phyloP scores from a whole-genome alignment of 257 asterid species.

The Fraxinus americana region DNA sequence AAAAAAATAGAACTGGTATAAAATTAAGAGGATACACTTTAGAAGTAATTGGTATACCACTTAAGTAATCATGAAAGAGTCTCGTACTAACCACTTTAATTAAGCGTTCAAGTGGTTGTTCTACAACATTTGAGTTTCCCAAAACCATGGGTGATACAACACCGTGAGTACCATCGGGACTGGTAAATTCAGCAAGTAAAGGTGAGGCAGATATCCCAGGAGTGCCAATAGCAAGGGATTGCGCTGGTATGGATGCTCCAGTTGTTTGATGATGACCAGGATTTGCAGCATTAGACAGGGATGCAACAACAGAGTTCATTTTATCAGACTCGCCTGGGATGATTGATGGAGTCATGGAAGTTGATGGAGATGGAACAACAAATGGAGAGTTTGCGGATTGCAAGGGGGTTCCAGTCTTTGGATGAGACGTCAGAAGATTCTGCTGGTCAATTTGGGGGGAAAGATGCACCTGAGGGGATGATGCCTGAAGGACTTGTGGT shows the following conservation, averaged over 20 bases:
- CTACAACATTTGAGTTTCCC: conserved; percentile 59
- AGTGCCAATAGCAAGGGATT: conserved; percentile 90
- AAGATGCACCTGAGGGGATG: conserved; percentile 84
- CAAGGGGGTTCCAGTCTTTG: conserved; percentile 81
- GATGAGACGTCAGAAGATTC: conserved; percentile 55
- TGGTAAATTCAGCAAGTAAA: conserved; percentile 81
- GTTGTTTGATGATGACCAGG: conserved; percentile 51
- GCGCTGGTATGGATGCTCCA: conserved; percentile 65
- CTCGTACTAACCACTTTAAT: conserved; percentile 62
- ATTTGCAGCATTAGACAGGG: conserved; percentile 67
- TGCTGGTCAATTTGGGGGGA: conserved; percentile 92
- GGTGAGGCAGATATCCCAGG: conserved; percentile 99
- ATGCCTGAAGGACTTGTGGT: conserved; percentile 74
- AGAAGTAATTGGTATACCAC: background rate
- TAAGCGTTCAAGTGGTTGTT: conserved; percentile 82
- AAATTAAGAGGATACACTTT: conserved; percentile 5
- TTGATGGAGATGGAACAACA: conserved; percentile 82
- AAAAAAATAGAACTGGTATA: background rate
- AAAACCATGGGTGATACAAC: conserved; percentile 60
- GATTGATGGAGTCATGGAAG: conserved; percentile 92
- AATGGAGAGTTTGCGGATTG: conserved; percentile 88
- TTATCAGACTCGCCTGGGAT: conserved; percentile 89
- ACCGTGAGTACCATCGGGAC: conserved; percentile 80
- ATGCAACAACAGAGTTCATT: conserved; percentile 55
- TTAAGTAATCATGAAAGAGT: conserved; percentile 16